Conservation (phyloP, 2,329 filamentous ascomycete species). For the Elsinoe ampelina region DNA sequence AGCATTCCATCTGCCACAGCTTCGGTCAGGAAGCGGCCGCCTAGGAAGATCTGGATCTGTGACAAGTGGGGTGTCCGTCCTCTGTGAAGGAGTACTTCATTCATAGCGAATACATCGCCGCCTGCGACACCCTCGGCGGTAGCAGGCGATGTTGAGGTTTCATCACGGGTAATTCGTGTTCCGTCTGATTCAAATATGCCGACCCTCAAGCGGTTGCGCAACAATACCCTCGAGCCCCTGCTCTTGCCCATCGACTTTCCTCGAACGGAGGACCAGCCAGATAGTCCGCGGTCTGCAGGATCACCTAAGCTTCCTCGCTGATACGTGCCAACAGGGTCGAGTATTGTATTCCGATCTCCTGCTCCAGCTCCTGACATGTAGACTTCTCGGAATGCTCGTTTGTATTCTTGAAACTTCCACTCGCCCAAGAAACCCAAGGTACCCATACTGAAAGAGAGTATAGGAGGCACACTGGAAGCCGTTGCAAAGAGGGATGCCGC, state of each 20-base stretch:
- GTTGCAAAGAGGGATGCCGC: constrained; percentile 81
- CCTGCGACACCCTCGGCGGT: constrained; percentile 30
- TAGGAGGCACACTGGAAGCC: constrained; percentile 71
- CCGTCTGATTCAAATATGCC: constrained; percentile 69
- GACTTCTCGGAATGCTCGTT: constrained; percentile 81
- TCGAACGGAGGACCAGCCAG: constrained; percentile 61
- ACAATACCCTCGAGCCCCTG: constrained; percentile 68
- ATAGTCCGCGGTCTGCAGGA: constrained; percentile 21
- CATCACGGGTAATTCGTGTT: constrained; percentile 30
- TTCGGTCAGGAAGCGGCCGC: constrained; percentile 81
- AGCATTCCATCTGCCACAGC: constrained; percentile 93
- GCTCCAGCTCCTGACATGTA: constrained; percentile 67
- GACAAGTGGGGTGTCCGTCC: constrained; percentile 84
- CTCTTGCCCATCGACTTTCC: constrained; percentile 73
- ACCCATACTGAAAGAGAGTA: constrained; percentile 94
- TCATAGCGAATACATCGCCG: constrained; percentile 63
- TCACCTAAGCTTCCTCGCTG: not conserved
- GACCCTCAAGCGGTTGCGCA: constrained; percentile 79
- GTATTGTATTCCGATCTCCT: not conserved
- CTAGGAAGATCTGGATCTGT: constrained; percentile 84
- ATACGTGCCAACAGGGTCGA: not conserved
- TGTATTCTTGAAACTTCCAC: constrained; percentile 92
- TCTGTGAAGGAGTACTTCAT: constrained; percentile 89
- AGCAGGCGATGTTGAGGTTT: constrained; percentile 23
- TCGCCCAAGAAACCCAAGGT: constrained; percentile 90